Percentiles rank a stretch among this genome's conserved stretches.
Evolutionary conservation across 2,329 filamentous ascomycete genomes (phyloP).

Genomic region (Colletotrichum chlorophyti): DNA sequence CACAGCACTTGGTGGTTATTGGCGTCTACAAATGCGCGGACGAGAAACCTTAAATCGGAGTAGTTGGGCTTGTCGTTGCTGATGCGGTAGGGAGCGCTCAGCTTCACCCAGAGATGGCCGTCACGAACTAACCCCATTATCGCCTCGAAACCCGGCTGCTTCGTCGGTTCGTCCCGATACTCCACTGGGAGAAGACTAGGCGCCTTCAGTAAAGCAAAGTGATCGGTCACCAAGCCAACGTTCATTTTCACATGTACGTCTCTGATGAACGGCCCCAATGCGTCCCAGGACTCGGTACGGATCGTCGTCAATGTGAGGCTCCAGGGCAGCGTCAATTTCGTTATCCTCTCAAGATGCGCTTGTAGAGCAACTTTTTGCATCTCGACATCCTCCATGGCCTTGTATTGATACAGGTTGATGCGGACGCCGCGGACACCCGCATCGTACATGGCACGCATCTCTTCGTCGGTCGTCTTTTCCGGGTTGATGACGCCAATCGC

Average conservation of each 20-base stretch:
- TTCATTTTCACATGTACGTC: conserved; percentile 30
- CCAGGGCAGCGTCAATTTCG: conserved; percentile 33
- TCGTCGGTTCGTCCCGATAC: conserved; percentile 31
- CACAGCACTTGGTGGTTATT: conserved; percentile 41
- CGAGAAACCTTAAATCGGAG: conserved; percentile 38
- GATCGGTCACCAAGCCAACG: conserved; percentile 42
- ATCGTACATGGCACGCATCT: conserved; percentile 34
- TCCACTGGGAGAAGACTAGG: conserved; percentile 38
- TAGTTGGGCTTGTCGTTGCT: conserved; percentile 38
- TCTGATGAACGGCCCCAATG: conserved; percentile 33
- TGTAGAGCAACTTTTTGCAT: conserved; percentile 39
- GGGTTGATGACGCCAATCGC: conserved; percentile 41
- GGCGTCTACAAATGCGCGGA: conserved; percentile 38
- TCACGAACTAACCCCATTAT: conserved; percentile 38
- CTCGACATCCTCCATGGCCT: conserved; percentile 43
- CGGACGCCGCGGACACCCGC: conserved; percentile 41
- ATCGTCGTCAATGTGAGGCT: conserved; percentile 40
- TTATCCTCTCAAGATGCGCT: conserved; percentile 36
- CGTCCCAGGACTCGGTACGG: conserved; percentile 38
- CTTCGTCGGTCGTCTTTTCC: conserved; percentile 30
- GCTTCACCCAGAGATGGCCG: conserved; percentile 43
- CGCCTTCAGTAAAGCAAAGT: conserved; percentile 44
- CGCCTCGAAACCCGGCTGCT: conserved; percentile 38
- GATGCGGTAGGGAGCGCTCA: conserved; percentile 45
- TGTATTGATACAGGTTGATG: conserved; percentile 43